Evolutionary conservation across 2,329 filamentous ascomycete species (phyloP).

Genomic region (Blastomyces gilchristii): DNA sequence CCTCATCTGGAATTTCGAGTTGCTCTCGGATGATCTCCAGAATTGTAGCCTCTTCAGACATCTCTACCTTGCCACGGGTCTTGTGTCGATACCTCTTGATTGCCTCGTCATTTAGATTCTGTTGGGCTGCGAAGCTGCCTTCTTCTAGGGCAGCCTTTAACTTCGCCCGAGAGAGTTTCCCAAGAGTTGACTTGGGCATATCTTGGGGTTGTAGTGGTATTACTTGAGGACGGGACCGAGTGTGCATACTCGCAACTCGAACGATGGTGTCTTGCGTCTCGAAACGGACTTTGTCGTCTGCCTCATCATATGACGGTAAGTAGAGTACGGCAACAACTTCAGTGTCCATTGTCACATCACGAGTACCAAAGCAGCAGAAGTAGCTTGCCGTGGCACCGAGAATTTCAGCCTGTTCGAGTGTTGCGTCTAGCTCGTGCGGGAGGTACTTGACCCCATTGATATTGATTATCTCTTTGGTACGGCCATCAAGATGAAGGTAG

Average conservation of each 20-base stretch:
- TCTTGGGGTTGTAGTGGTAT: constrained; percentile 20
- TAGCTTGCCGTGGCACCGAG: constrained; percentile 18
- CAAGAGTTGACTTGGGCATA: constrained; percentile 29
- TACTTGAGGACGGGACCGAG: constrained; percentile 19
- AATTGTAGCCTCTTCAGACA: constrained; percentile 18
- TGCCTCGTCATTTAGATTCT: constrained; percentile 11
- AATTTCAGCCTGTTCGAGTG: constrained; percentile 27
- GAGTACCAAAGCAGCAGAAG: constrained; percentile 30
- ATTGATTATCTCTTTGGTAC: constrained; percentile 34
- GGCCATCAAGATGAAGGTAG: constrained; percentile 29
- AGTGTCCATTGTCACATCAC: constrained; percentile 20
- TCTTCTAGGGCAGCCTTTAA: constrained; percentile 21
- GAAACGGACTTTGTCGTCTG: constrained; percentile 20
- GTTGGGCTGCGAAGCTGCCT: constrained; percentile 20
- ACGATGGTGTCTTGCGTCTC: constrained; percentile 19
- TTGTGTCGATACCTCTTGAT: constrained; percentile 13
- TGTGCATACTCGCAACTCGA: constrained; percentile 16
- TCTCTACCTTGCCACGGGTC: background rate
- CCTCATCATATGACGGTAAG: constrained; percentile 19
- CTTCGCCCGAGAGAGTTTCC: constrained; percentile 34
- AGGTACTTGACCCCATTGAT: constrained; percentile 35
- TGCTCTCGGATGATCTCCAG: constrained; percentile 32
- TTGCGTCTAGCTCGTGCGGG: constrained; percentile 26
- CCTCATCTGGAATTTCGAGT: constrained; percentile 7
- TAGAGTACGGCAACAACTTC: constrained; percentile 32